Conservation (phyloP, 2,329 filamentous ascomycete species). For the Ascochyta pisi region DNA sequence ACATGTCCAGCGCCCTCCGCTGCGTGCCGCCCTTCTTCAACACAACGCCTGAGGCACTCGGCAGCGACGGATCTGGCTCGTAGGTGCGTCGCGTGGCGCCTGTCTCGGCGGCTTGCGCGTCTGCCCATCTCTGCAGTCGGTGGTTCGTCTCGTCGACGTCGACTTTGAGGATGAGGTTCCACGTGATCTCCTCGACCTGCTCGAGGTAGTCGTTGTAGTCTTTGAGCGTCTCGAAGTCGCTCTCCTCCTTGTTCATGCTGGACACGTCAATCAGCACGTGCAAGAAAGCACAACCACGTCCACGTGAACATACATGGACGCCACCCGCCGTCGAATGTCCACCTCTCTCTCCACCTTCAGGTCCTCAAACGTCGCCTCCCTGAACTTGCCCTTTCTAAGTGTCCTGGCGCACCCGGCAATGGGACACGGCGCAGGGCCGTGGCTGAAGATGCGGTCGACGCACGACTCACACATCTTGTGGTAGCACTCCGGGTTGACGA, state of each 20-base stretch:
- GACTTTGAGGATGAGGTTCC: conserved; percentile 79
- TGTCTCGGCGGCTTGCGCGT: conserved; percentile 68
- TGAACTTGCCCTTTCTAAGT: conserved; percentile 82
- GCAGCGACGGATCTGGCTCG: conserved; percentile 26
- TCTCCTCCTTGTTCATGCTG: conserved; percentile 87
- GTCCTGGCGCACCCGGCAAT: conserved; percentile 88
- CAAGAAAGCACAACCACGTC: conserved; percentile 45
- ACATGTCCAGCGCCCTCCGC: conserved; percentile 52
- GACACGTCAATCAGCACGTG: too few relatives aligned
- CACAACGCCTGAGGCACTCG: conserved; percentile 28
- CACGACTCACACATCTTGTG: conserved; percentile 98
- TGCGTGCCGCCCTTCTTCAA: conserved; percentile 74
- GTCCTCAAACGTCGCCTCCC: conserved; percentile 88
- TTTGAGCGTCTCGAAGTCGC: conserved; percentile 84
- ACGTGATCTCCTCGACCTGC: conserved; percentile 86
- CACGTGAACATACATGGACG: conserved; percentile 48
- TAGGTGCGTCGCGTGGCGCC: conserved; percentile 50
- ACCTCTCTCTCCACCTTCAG: conserved; percentile 89
- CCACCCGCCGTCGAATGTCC: conserved; percentile 83
- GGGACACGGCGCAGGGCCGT: conserved; percentile 90
- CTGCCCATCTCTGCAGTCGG: conserved; percentile 72
- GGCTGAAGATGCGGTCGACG: conserved; percentile 91
- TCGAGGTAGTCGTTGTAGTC: conserved; percentile 96
- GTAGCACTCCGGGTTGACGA: conserved; percentile 98
- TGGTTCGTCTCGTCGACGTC: conserved; percentile 70